These are phyloP conservation scores for Sanghuangporus weigelae DNA, from an alignment of 1,284 basidiomycete genomes.

Conservation along the genomic window DNA sequence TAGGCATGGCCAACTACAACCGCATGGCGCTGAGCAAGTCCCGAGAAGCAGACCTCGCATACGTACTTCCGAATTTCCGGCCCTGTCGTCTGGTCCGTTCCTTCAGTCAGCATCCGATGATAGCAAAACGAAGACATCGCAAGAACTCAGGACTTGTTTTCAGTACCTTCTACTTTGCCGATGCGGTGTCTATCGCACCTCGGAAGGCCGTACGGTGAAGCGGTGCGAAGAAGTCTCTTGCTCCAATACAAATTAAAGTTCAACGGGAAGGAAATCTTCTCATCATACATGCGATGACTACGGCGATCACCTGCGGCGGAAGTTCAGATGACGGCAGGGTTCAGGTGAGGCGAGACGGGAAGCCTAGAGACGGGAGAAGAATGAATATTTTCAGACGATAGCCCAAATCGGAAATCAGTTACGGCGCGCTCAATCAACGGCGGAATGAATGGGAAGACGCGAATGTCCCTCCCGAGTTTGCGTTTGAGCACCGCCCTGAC, in stretches of 20 bases:
- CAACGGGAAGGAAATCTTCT: not conserved
- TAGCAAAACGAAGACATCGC: not conserved
- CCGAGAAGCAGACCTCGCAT: not conserved
- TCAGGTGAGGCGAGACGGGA: not conserved
- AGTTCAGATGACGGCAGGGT: not conserved
- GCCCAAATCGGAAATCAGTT: not conserved
- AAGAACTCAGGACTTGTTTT: not conserved
- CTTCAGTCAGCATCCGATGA: not conserved
- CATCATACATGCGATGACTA: not conserved
- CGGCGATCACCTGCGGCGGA: not conserved
- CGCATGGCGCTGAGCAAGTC: not conserved
- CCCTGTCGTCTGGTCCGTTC: not conserved
- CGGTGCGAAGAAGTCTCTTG: not conserved
- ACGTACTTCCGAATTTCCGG: not conserved
- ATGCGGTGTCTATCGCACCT: not conserved
- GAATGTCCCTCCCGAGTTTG: not conserved
- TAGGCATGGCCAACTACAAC: not conserved
- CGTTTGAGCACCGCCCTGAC: not conserved
- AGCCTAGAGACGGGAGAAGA: slow-evolving; percentile 1
- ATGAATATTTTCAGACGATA: not conserved
- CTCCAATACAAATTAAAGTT: not conserved
- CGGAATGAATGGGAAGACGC: not conserved
- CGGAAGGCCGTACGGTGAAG: not conserved
- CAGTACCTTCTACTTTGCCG: not conserved
- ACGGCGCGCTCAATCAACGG: not conserved